Conservation (phyloP, 1,284 basidiomycete species). For the Coniferiporia sulphurascens region DNA sequence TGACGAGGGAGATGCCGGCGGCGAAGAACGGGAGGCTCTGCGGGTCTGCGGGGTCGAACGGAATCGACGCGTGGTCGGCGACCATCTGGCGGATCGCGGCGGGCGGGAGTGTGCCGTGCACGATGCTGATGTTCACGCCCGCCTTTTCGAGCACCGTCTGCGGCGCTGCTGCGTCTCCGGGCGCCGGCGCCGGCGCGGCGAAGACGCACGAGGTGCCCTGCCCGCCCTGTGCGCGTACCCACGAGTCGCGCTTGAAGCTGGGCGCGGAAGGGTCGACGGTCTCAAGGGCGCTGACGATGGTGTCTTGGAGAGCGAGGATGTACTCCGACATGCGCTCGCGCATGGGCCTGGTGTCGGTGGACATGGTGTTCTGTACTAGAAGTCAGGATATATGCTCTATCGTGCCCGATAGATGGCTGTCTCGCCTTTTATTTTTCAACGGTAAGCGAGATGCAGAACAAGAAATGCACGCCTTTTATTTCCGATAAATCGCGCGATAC, state of each 20-base stretch:
- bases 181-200: conserved; percentile 48
- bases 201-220: conserved; percentile 88
- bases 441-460: not conserved
- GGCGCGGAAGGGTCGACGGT: conserved; percentile 68
- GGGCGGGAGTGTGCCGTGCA: conserved; percentile 86
- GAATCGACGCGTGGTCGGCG: conserved; percentile 80
- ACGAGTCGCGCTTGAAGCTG: conserved; percentile 82
- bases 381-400: not conserved
- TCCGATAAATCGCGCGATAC: not conserved
- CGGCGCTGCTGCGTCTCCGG: conserved; percentile 24
- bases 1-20: conserved; percentile 86
- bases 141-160: conserved; percentile 85
- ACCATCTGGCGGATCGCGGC: conserved; percentile 92
- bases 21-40: conserved; percentile 86
- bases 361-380: not conserved
- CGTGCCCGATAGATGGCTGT: not conserved
- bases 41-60: conserved; percentile 47
- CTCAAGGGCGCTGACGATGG: conserved; percentile 81
- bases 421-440: not conserved
- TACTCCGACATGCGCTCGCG: conserved; percentile 78
- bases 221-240: conserved; percentile 83
- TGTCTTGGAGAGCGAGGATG: conserved; percentile 75
- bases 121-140: conserved; percentile 93
- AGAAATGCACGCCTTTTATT: not conserved
- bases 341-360: conserved; percentile 52